Conservation (phyloP, 1,139 yeast species). For the Debaryomyces udenii region DNA sequence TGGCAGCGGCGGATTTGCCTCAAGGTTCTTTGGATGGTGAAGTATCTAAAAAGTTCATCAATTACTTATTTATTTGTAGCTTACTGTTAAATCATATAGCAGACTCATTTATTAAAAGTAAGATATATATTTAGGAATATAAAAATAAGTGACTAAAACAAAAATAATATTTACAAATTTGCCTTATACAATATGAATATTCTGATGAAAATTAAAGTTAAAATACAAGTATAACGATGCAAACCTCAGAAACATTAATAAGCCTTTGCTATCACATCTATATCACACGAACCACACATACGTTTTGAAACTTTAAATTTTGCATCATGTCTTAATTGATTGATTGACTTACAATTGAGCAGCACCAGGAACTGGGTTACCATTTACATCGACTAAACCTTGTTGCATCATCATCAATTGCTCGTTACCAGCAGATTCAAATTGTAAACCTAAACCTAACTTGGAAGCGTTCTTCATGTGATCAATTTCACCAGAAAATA, state of each 20-base stretch:
- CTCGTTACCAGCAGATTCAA: constrained; percentile 93
- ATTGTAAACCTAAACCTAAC: constrained; percentile 92
- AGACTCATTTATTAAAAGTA: constrained; percentile 5
- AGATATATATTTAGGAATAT: constrained; percentile 5
- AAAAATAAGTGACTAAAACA: constrained; percentile 4
- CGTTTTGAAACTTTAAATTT: constrained; percentile 2
- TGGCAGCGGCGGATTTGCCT: constrained; percentile 23
- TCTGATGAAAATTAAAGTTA: constrained; percentile 7
- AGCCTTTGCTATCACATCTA: constrained; percentile 6
- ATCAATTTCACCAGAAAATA: constrained; percentile 90
- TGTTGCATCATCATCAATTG: constrained; percentile 78
- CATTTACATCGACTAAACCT: constrained; percentile 77
- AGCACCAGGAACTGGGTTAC: constrained; percentile 81
- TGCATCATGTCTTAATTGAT: constrained; percentile 5
- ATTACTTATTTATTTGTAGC: neutral
- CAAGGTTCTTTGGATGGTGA: constrained; percentile 43
- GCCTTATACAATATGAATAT: constrained; percentile 9
- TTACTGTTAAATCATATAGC: constrained; percentile 1
- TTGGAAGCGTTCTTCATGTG: constrained; percentile 82
- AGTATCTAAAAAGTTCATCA: neutral
- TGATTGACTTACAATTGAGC: constrained; percentile 37
- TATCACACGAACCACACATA: constrained; percentile 7
- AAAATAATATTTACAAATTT: constrained; percentile 10
- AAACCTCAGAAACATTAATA: constrained; percentile 1
- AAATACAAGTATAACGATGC: constrained; percentile 8